Evolutionary conservation across 2,329 filamentous ascomycete species (phyloP).

Genomic region (Neonectria hederae): DNA sequence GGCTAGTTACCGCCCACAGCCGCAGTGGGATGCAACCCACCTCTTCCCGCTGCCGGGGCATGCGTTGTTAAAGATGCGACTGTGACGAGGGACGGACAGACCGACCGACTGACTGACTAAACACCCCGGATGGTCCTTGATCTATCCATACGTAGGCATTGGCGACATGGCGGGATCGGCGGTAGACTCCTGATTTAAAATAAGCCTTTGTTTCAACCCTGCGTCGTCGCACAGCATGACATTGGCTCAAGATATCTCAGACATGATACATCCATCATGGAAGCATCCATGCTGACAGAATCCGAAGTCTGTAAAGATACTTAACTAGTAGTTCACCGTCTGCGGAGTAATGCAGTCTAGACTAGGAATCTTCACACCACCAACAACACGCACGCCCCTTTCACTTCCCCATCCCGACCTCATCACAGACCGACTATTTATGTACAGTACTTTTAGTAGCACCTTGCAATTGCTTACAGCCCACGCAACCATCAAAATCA

Average conservation of each 20-base stretch:
- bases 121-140: background rate
- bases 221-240: conserved; percentile 5
- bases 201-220: conserved; percentile 2
- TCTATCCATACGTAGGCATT: background rate
- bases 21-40: conserved; percentile 19
- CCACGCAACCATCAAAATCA: background rate
- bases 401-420: background rate
- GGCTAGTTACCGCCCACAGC: background rate
- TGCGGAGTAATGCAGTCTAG: background rate
- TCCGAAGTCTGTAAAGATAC: background rate
- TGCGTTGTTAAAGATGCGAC: background rate
- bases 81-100: background rate
- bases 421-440: background rate
- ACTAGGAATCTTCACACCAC: background rate
- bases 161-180: background rate
- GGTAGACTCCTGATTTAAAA: background rate
- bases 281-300: conserved; percentile 4
- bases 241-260: background rate
- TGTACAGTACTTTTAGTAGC: background rate
- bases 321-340: too few species aligned
- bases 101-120: background rate
- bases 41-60: background rate
- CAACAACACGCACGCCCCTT: background rate
- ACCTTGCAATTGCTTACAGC: background rate
- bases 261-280: background rate